Percentiles rank a stretch among this genome's conserved stretches.
Conservation (phyloP, 108 stramenopile genomes). For the Conticribra guillardii region DNA sequence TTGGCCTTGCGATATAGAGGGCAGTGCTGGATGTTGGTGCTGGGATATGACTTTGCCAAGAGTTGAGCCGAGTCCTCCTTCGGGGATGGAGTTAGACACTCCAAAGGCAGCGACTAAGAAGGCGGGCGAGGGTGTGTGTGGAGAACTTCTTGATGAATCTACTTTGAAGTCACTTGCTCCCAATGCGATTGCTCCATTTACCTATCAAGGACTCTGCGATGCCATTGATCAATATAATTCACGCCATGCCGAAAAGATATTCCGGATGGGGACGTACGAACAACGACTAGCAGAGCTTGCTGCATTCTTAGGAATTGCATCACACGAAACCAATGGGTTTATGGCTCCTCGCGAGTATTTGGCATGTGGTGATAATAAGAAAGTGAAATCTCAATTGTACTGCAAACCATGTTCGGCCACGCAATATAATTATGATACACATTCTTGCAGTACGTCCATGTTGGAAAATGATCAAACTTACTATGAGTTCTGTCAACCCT, state of each 20-base stretch:
- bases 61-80: conserved; percentile 31
- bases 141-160: conserved; percentile 10
- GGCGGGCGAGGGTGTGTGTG: conserved; percentile 29
- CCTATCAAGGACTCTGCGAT: conserved; percentile 32
- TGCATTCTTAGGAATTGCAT: conserved; percentile 38
- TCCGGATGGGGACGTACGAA: conserved; percentile 27
- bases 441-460: conserved; percentile 30
- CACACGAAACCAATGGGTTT: conserved; percentile 37
- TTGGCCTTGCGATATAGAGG: conserved; percentile 29
- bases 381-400: conserved; percentile 14
- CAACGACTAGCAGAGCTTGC: conserved; percentile 24
- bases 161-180: conserved; percentile 23
- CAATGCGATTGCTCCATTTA: conserved; percentile 24
- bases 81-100: conserved; percentile 26
- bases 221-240: conserved; percentile 35
- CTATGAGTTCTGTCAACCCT: conserved; percentile 32
- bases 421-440: conserved; percentile 29
- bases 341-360: conserved; percentile 24
- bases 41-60: conserved; percentile 27
- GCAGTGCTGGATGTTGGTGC: conserved; percentile 38
- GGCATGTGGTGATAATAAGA: conserved; percentile 32
- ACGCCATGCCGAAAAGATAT: conserved; percentile 36
- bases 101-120: background rate
- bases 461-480: conserved; percentile 36
- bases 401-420: conserved; percentile 26